Conservation (phyloP, 169 alveolate species). For the Plasmodium sp. region DNA sequence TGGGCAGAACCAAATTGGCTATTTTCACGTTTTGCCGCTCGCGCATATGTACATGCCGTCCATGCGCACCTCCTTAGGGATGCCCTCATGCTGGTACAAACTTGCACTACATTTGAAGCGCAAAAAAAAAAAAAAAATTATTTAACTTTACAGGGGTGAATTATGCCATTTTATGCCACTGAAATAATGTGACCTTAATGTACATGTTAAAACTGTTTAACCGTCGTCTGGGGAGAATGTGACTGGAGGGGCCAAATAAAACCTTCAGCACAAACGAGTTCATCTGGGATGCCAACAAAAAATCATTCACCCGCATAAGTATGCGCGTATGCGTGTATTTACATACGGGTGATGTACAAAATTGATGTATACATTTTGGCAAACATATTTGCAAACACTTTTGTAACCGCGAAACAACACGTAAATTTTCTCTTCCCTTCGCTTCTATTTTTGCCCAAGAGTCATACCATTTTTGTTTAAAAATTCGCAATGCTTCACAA, state of each 20-base stretch:
- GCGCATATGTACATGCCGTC: neutral
- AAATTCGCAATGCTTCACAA: neutral
- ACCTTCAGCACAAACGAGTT: neutral
- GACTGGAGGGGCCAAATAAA: neutral
- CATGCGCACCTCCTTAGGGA: neutral
- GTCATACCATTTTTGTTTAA: neutral
- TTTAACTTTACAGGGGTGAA: neutral
- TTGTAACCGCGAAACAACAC: neutral
- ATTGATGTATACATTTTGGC: neutral
- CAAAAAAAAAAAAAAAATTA: neutral
- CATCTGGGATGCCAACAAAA: neutral
- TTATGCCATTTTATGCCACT: neutral
- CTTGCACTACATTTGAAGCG: neutral
- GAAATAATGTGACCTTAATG: neutral
- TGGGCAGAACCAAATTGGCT: neutral
- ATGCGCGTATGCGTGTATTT: neutral
- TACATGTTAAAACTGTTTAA: neutral
- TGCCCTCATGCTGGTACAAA: neutral
- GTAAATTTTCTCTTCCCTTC: neutral
- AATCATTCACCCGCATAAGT: neutral
- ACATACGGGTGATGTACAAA: neutral
- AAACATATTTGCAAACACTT: neutral
- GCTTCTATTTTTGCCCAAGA: neutral
- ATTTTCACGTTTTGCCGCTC: neutral
- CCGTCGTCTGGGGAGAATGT: neutral